Base-by-base conservation (phyloP, 2,329 filamentous ascomycete genomes). In the Grosmannia huntii region DNA sequence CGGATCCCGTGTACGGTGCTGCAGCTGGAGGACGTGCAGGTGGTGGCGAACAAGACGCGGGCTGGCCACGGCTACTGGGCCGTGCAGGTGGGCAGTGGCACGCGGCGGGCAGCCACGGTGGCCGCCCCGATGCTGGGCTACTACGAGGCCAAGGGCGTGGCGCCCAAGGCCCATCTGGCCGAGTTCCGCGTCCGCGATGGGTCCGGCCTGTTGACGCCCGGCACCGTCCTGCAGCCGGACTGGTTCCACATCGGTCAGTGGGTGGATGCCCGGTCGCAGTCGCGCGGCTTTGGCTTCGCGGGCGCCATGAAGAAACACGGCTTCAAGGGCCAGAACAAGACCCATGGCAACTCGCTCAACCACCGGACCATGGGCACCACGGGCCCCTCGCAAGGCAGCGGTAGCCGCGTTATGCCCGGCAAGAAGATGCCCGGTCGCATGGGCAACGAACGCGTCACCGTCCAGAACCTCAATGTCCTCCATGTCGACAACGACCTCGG, bases 391-490 rank as follows among this genome's bases (percentile, higher is more conserved):
- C 94, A 99, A 73, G 94, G 94, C 63, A 85, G 87, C 69, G 94
- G 94, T 74, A 95, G 89, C 62, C 84, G 94, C 73, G 92, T 99
- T 27, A 76, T 90, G 68, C 94, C 94, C 0, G 94, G 94, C 61
- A 99, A 99, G 83, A 94, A 90, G 75, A 99, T 99, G 94, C 84
- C 94, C 4, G 94, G 94, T 58, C 84, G 89, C 60, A 97, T 99
- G 94, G 94, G 94, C 63, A 88, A 87, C 64, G 82, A 95, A 72
- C 84, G 83, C 64, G 87, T 90, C 58, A 99, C 94, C 53, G 80
- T 94, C 59, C 91, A 96, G 79, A 96, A 95, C 73, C 75, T 97
- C 65, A 88, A 86, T 73, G 84, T 99, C 57, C 75, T 99, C 70
- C 86, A 90, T 76, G 86, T 96, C 38, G 90, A 97, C 73, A 81